These are phyloP conservation scores for Phytophthora pinifolia DNA, from an alignment of 352 stramenopile genomes.

Conservation along the genomic window DNA sequence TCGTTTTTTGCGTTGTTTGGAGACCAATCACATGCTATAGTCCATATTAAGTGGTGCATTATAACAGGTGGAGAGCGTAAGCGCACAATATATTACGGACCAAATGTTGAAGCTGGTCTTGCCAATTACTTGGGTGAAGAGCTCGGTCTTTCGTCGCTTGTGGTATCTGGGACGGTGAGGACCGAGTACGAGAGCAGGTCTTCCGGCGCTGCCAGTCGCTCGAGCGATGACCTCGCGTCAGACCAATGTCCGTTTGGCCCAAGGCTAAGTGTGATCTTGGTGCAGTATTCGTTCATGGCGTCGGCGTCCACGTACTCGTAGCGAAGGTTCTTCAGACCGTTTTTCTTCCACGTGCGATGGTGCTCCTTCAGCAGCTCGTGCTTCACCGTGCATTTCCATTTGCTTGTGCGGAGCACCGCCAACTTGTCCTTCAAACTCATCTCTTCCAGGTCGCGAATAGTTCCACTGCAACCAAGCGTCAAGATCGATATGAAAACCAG, in stretches of 20 bases:
- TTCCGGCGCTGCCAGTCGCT: constrained; percentile 17
- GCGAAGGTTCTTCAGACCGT: constrained; percentile 41
- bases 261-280: constrained; percentile 49
- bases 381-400: constrained; percentile 65
- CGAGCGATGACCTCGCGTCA: constrained; percentile 52
- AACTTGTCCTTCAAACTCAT: constrained; percentile 48
- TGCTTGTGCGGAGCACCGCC: constrained; percentile 34
- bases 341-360: constrained; percentile 52
- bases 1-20: constrained; percentile 14
- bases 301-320: constrained; percentile 50
- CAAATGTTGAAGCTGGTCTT: constrained; percentile 3
- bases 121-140: background rate
- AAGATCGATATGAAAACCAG: background rate
- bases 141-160: background rate
- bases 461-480: constrained; percentile 37
- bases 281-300: constrained; percentile 40
- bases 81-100: constrained; percentile 13
- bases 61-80: too few species aligned
- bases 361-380: constrained; percentile 55
- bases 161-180: constrained; percentile 7
- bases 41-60: constrained; percentile 2
- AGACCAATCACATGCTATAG: constrained; percentile 9
- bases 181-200: constrained; percentile 11
- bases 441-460: constrained; percentile 48
- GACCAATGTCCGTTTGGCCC: constrained; percentile 54